phyloP scores from a whole-genome alignment of 495 filamentous ascomycete species.

The Elasticomyces elasticus region DNA sequence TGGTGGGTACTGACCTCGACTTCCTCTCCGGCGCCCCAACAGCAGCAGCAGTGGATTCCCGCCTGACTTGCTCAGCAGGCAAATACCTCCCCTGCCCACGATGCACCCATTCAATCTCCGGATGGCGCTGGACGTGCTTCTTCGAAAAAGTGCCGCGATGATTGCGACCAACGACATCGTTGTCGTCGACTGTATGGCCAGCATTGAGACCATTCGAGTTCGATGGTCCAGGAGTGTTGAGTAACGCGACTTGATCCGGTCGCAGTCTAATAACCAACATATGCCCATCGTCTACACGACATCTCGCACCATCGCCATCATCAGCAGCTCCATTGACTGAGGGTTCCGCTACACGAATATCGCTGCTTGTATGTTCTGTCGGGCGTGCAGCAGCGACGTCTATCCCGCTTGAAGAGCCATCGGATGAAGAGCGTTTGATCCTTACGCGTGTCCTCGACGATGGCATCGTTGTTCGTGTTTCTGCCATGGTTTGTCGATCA shows the following conservation, averaged over 20 bases:
- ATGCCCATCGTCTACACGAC: not conserved
- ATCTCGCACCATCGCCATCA: not conserved
- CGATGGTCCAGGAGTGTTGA: not conserved
- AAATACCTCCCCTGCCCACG: constrained; percentile 21
- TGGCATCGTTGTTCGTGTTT: too few species aligned
- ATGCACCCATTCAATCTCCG: constrained; percentile 21
- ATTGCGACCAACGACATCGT: constrained; percentile 15
- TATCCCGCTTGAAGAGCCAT: not conserved
- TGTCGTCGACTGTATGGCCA: not conserved
- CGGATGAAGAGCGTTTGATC: not conserved
- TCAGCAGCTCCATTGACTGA: not conserved
- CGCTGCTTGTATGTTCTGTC: not conserved
- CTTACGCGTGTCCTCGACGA: too few species aligned
- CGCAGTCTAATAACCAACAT: not conserved
- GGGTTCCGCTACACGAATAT: not conserved
- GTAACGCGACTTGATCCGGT: not conserved
- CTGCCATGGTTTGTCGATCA: too few species aligned
- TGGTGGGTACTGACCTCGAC: constrained; percentile 2
- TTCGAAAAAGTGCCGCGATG: constrained; percentile 18
- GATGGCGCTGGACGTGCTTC: constrained; percentile 13
- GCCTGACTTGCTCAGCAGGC: constrained; percentile 4
- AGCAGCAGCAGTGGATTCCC: too few species aligned
- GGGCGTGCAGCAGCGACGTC: not conserved
- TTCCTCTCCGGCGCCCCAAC: not conserved
- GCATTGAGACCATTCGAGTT: not conserved